Conservation (phyloP, 148 eudicot genomes). For the Pouteria glomerata region DNA sequence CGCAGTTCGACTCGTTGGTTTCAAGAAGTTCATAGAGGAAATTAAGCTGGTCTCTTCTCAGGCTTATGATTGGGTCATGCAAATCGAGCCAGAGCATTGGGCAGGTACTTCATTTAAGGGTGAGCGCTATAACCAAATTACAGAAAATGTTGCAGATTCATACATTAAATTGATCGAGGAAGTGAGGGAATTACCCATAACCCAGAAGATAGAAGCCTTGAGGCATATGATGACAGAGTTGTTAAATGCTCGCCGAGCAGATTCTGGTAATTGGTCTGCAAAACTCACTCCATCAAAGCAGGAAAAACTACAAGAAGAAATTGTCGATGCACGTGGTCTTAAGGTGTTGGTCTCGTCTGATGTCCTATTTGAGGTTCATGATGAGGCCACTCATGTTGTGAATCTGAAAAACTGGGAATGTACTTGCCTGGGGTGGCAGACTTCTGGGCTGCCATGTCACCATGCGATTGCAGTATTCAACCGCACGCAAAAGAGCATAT, state of each 20-base stretch:
- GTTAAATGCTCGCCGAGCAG: conserved; percentile 21
- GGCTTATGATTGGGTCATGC: conserved; percentile 50
- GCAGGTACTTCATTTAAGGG: conserved; percentile 35
- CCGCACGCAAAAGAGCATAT: conserved; percentile 18
- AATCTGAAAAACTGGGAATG: conserved; percentile 31
- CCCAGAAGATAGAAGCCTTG: conserved; percentile 44
- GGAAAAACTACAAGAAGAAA: conserved; percentile 29
- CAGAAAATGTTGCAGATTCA: conserved; percentile 32
- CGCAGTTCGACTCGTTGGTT: conserved; percentile 31
- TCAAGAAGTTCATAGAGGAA: conserved; percentile 31
- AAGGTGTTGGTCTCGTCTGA: conserved; percentile 46
- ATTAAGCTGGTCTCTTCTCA: conserved; percentile 37
- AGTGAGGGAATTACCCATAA: conserved; percentile 29
- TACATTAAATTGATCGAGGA: conserved; percentile 36
- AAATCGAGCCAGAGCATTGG: conserved; percentile 46
- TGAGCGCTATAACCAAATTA: conserved; percentile 36
- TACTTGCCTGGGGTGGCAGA: conserved; percentile 52
- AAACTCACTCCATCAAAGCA: conserved; percentile 40
- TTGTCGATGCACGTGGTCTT: conserved; percentile 24
- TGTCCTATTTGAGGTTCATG: conserved; percentile 48
- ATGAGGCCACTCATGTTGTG: conserved; percentile 42
- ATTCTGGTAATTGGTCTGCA: conserved; percentile 32
- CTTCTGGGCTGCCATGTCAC: conserved; percentile 36
- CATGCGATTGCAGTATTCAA: conserved; percentile 49
- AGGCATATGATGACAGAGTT: conserved; percentile 23